Evolutionary conservation across 208 protist genomes (phyloP), one percentile per base, ranked within the genome.

Genomic region (Crithidia fasciculata): DNA sequence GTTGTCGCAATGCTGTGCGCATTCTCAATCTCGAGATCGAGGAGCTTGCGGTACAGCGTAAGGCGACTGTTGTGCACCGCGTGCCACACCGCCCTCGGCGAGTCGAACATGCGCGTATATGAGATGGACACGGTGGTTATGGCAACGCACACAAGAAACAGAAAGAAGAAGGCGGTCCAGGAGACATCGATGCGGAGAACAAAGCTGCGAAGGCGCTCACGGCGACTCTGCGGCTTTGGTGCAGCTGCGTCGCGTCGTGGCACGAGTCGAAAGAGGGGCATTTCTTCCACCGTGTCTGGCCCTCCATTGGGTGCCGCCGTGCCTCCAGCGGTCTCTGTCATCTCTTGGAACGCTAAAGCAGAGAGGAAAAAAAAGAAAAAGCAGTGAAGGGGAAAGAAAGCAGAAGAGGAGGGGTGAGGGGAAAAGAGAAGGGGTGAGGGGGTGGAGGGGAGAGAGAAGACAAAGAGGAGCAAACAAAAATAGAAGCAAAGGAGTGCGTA

Each of bases 171-270:
- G 43, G 28, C 8, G 6, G 50, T n/a, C 57, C 69, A 65, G 47
- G 40, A 56, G 4, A 67, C 60, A n/a, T 74, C 69, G 0, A 67
- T 18, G 47, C 69, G 59, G 56, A 10, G 40, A 12, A 64, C 7
- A 19, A 56, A 40, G 45, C 49, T 7, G 2, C 44, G 37, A 4
- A 47, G 28, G 68, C 45, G 45, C 45, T 49, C 45, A 8, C 7
- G 45, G 45, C 45, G 45, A 13, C 9, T 49, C 9, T 13, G 45
- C 12, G 7, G 45, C 45, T 28, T 28, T 1, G 45, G 45, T 49
- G 45, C 9, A 8, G 9, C 45, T 49, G 9, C 45, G 7, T 8
- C 45, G 45, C 9, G 12, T 49, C 12, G 7, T 8, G 45, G 12
- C 9, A 49, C 12, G 45, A 49, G 45, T 13, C 45, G 7, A 8